Conservation (phyloP, 2,329 filamentous ascomycete species). For the Septoria petroselini region DNA sequence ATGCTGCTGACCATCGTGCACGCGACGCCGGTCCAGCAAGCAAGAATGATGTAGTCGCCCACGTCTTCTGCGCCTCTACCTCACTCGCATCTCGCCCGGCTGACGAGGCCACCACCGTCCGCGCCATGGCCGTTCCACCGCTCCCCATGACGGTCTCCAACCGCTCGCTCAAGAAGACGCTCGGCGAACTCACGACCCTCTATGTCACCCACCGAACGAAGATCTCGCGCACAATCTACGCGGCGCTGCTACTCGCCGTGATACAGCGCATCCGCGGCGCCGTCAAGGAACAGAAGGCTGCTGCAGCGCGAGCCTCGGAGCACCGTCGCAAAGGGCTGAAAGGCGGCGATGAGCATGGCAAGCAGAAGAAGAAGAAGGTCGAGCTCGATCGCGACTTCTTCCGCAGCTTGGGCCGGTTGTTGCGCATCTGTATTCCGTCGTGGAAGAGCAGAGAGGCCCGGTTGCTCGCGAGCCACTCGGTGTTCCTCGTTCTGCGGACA, state of each 20-base stretch:
- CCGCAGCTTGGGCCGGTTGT: conserved; percentile 69
- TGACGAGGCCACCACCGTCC: not conserved
- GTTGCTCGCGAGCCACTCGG: conserved; percentile 82
- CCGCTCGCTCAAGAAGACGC: conserved; percentile 35
- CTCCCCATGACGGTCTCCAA: conserved; percentile 29
- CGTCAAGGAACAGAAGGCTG: conserved; percentile 87
- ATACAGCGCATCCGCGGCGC: conserved; percentile 86
- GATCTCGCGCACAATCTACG: conserved; percentile 79
- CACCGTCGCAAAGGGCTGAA: conserved; percentile 42
- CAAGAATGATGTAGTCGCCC: too few species aligned
- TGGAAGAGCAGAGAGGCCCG: conserved; percentile 86
- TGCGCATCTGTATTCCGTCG: conserved; percentile 85
- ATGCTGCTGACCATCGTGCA: too few species aligned
- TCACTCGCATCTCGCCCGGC: not conserved
- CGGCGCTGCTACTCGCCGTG: conserved; percentile 75
- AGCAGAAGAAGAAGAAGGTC: conserved; percentile 68
- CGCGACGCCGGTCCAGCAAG: too few species aligned
- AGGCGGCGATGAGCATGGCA: conserved; percentile 39
- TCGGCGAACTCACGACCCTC: conserved; percentile 58
- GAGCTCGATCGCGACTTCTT: conserved; percentile 89
- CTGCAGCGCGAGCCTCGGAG: conserved; percentile 65
- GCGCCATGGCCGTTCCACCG: conserved; percentile 26
- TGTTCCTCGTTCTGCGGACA: conserved; percentile 87
- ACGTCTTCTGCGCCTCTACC: too few species aligned
- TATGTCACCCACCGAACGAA: conserved; percentile 77